phyloP scores from a whole-genome alignment of 371 early-diverging fungal species.

The Mortierella sp. region DNA sequence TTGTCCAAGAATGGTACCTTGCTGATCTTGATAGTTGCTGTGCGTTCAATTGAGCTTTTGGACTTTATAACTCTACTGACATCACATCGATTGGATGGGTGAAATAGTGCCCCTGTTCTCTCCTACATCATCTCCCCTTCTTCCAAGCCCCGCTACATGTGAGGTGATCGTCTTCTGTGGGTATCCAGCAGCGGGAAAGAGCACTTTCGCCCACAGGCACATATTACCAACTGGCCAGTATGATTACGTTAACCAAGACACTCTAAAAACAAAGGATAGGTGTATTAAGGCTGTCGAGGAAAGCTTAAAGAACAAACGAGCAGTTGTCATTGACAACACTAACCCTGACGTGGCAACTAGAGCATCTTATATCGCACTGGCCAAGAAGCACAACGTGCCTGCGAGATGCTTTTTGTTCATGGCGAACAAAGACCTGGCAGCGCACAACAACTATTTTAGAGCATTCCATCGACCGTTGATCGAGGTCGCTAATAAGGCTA shows the following conservation, averaged over 20 bases:
- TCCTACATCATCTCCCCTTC: slow-evolving; percentile 54
- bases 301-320: slow-evolving; percentile 65
- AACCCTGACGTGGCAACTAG: slow-evolving; percentile 79
- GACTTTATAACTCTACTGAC: neutral
- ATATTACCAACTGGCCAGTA: slow-evolving; percentile 73
- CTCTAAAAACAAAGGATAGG: slow-evolving; percentile 77
- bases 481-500: slow-evolving; percentile 15
- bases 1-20: slow-evolving; percentile 53
- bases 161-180: slow-evolving; percentile 88
- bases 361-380: slow-evolving; percentile 72
- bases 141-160: slow-evolving; percentile 50
- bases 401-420: slow-evolving; percentile 79
- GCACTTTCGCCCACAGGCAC: slow-evolving; percentile 74
- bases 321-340: slow-evolving; percentile 89
- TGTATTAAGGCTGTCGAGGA: slow-evolving; percentile 71
- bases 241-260: slow-evolving; percentile 87
- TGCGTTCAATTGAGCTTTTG: neutral
- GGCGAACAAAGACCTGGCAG: slow-evolving; percentile 70
- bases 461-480: slow-evolving; percentile 53
- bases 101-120: slow-evolving; percentile 41
- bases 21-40: neutral
- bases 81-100: neutral
- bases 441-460: slow-evolving; percentile 85
- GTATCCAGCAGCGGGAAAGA: slow-evolving; percentile 90
- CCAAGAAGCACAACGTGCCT: slow-evolving; percentile 66